A percentile compares a stretch with the other conserved stretches of the same genome.
phyloP scores from a whole-genome alignment of 345 rosid genomes.

The Eucalyptus guilfoylei region DNA sequence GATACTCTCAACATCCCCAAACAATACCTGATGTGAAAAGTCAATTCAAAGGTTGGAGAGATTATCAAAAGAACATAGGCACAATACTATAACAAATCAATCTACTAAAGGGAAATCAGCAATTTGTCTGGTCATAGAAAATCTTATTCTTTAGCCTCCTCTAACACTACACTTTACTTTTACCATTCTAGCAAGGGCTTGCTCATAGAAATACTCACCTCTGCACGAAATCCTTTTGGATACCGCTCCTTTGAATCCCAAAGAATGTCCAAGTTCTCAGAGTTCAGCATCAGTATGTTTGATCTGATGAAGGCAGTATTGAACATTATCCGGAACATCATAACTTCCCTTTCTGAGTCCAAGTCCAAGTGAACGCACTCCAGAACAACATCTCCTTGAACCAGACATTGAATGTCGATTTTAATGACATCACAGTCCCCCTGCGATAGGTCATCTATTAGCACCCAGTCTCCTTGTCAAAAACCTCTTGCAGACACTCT shows the following conservation, averaged over 20 bases:
- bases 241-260: constrained; percentile 93
- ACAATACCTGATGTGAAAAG: constrained; percentile 57
- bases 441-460: constrained; percentile 26
- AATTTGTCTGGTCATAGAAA: background rate
- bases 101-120: background rate
- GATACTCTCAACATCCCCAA: constrained; percentile 74
- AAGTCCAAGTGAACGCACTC: constrained; percentile 92
- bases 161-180: background rate
- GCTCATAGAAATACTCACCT: constrained; percentile 30
- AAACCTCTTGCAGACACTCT: background rate
- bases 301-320: constrained; percentile 96
- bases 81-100: background rate
- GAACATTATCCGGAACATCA: constrained; percentile 99
- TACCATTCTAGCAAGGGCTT: background rate
- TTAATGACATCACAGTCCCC: constrained; percentile 93
- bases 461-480: background rate
- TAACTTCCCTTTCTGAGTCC: constrained; percentile 89
- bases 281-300: constrained; percentile 85
- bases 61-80: background rate
- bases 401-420: constrained; percentile 91
- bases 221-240: constrained; percentile 93
- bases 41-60: background rate
- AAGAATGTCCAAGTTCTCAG: constrained; percentile 94
- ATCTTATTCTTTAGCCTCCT: background rate
- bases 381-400: constrained; percentile 96